These are phyloP conservation scores for Penicillium argentinense DNA, from an alignment of 495 filamentous ascomycete genomes.

Conservation along the genomic window DNA sequence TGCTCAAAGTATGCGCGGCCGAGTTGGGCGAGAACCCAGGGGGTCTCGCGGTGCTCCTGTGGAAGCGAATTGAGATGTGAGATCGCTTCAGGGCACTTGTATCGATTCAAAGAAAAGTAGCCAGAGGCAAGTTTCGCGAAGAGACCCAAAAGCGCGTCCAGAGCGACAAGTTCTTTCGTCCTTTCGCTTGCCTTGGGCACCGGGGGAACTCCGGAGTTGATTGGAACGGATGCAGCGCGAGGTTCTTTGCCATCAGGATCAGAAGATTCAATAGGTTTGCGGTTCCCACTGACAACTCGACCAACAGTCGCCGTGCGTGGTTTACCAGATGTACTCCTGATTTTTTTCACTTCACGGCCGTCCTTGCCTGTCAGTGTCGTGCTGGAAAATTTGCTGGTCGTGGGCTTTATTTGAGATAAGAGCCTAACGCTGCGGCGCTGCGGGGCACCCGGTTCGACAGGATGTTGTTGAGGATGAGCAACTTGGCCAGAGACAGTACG, in stretches of 20 bases:
- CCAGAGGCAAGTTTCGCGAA: slow-evolving; percentile 80
- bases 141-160: slow-evolving; percentile 77
- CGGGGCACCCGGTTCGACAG: slow-evolving; percentile 63
- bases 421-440: slow-evolving; percentile 79
- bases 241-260: slow-evolving; percentile 65
- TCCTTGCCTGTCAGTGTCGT: slow-evolving; percentile 56
- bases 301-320: slow-evolving; percentile 62
- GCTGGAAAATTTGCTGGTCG: slow-evolving; percentile 54
- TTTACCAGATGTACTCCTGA: slow-evolving; percentile 63
- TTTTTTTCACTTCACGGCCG: slow-evolving; percentile 74
- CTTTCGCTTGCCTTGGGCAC: slow-evolving; percentile 35
- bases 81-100: slow-evolving; percentile 74
- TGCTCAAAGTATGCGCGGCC: slow-evolving; percentile 88
- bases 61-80: slow-evolving; percentile 67
- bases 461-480: slow-evolving; percentile 55
- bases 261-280: slow-evolving; percentile 60
- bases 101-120: slow-evolving; percentile 73
- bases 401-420: slow-evolving; percentile 67
- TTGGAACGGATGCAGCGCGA: slow-evolving; percentile 25
- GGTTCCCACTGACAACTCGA: slow-evolving; percentile 83
- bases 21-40: slow-evolving; percentile 91
- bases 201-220: slow-evolving; percentile 27
- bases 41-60: slow-evolving; percentile 78
- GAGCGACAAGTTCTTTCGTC: slow-evolving; percentile 69
- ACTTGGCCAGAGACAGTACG: slow-evolving; percentile 82